Conservation (phyloP, 768 basidiomycete species). For the Boletus subparvulus region DNA sequence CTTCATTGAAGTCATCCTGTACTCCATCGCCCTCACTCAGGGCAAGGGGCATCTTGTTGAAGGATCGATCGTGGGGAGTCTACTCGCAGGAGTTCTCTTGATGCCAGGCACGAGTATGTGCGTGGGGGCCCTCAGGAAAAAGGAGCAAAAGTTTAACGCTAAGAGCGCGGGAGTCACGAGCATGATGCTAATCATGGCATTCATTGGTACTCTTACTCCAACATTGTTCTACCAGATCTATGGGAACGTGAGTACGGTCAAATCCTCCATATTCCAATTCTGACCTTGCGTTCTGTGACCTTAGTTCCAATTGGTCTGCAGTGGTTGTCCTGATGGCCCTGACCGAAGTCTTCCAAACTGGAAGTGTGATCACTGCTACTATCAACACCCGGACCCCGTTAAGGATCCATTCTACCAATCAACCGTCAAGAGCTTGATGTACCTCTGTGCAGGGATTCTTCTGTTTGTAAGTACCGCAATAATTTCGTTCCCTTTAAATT, state of each 20-base stretch:
- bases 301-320: constrained; percentile 87
- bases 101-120: constrained; percentile 99
- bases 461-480: constrained; percentile 65
- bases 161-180: constrained; percentile 98
- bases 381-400: constrained; percentile 90
- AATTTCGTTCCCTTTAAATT: not conserved
- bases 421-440: constrained; percentile 94
- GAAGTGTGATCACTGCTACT: constrained; percentile 91
- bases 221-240: constrained; percentile 98
- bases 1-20: constrained; percentile 96
- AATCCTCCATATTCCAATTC: not conserved
- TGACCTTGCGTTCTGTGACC: constrained; percentile 16
- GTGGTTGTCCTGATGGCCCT: constrained; percentile 60
- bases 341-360: constrained; percentile 45
- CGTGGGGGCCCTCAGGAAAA: constrained; percentile 80
- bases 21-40: constrained; percentile 84
- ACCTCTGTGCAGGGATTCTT: constrained; percentile 88
- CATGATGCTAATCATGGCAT: constrained; percentile 99
- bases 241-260: constrained; percentile 72
- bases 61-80: constrained; percentile 92
- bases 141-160: constrained; percentile 99
- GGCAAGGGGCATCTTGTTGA: constrained; percentile 93
- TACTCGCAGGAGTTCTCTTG: constrained; percentile 91
- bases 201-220: constrained; percentile 92
- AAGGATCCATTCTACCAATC: constrained; percentile 96